A percentile compares a stretch with the other conserved stretches of the same genome.
These are phyloP conservation scores for Rubia tinctorum DNA, from an alignment of 305 asterid species.

Conservation along the genomic window DNA sequence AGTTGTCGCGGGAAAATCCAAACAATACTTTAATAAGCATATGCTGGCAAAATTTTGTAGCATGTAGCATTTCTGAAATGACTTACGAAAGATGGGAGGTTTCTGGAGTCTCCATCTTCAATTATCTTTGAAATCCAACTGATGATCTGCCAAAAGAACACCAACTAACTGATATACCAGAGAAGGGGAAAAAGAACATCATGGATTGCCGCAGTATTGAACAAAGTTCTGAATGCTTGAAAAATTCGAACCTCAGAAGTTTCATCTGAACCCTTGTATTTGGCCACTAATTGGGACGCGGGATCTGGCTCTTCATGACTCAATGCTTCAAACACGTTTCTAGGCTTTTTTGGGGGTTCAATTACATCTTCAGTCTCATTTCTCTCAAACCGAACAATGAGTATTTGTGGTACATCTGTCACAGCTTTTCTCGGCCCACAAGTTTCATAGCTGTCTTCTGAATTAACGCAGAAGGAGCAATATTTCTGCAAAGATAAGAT, in stretches of 20 bases:
- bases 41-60: background rate
- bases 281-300: constrained; percentile 88
- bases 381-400: constrained; percentile 83
- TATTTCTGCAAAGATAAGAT: constrained; percentile 51
- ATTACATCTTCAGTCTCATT: constrained; percentile 36
- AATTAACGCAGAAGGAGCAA: constrained; percentile 86
- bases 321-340: constrained; percentile 52
- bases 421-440: constrained; percentile 85
- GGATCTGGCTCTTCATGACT: constrained; percentile 68
- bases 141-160: constrained; percentile 54
- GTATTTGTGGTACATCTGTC: constrained; percentile 56
- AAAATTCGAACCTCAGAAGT: constrained; percentile 56
- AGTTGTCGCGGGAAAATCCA: background rate
- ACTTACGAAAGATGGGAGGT: constrained; percentile 91
- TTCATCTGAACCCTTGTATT: constrained; percentile 78
- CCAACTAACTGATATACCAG: constrained; percentile 3
- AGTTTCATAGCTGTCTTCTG: constrained; percentile 83
- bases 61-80: background rate
- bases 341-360: constrained; percentile 40
- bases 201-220: background rate
- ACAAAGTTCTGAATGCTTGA: background rate
- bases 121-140: constrained; percentile 80
- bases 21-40: background rate
- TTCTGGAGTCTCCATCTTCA: constrained; percentile 87
- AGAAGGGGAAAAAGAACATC: background rate